These are phyloP conservation scores for Omphalea diandra DNA, from an alignment of 441 rosid species.

Conservation along the genomic window DNA sequence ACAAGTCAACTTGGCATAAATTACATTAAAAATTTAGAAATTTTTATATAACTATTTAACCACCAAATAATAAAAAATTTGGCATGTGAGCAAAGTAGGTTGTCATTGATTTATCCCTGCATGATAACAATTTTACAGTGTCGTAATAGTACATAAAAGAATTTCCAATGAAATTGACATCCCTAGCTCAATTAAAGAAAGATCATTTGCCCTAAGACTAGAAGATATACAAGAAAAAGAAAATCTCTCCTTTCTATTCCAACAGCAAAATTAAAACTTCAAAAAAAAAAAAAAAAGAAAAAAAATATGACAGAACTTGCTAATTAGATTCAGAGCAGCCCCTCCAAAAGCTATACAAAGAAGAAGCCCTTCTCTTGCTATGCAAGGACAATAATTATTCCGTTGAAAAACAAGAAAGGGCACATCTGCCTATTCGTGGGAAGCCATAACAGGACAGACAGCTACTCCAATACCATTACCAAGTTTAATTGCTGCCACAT, in stretches of 20 bases:
- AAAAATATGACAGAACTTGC: neutral
- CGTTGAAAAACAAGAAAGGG: neutral
- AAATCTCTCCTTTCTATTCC: too few relatives aligned
- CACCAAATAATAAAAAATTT: too few relatives aligned
- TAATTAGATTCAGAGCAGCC: neutral
- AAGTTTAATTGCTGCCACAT: slow-evolving; percentile 12
- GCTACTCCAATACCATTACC: neutral
- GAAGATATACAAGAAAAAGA: neutral
- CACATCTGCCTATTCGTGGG: neutral
- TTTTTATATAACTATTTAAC: too few relatives aligned
- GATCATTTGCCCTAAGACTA: neutral
- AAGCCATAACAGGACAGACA: neutral
- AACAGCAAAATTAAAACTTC: neutral
- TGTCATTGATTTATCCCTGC: too few relatives aligned
- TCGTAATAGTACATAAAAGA: too few relatives aligned
- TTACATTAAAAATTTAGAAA: too few relatives aligned
- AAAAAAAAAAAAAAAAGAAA: neutral
- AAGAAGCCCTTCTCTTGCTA: neutral
- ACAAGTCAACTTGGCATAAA: too few relatives aligned
- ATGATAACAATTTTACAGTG: too few relatives aligned
- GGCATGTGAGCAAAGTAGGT: too few relatives aligned
- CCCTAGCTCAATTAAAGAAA: too few relatives aligned
- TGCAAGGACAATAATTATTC: neutral
- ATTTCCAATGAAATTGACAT: too few relatives aligned
- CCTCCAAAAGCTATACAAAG: neutral